Evolutionary conservation across 257 asterid species (phyloP), one percentile per base, ranked within the genome.

Genomic region (Apocynum venetum): DNA sequence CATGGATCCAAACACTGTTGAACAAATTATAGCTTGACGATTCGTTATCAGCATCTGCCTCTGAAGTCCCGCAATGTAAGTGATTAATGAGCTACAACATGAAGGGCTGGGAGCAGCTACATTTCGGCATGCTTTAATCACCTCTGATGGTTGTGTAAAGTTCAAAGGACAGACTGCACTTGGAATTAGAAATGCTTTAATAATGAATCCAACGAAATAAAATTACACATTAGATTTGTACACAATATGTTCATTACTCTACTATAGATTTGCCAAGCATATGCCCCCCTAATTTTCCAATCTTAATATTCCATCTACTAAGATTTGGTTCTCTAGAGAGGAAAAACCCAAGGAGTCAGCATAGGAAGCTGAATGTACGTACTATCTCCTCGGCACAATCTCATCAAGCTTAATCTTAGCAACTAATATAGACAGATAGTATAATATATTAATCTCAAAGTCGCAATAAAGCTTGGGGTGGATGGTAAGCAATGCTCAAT

Each of bases 11-110:
- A 93, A 89, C 79, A 82, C 71, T 48, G 91, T 86, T 47, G 99
- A 97, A 61, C 98, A 96, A 8, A 91, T 83, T 79, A 96, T 96
- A 46, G 98, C 99, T 79, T 96, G 99, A 63, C 91, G 86, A 81
- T 96, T 96, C 19, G 99, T 96, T 78, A 96, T 93, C 86, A 96
- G 76, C 97, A 96, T 95, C 84, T 95, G 97, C 87, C 80, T 89
- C 64, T 92, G 98, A 76, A 96, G 74, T 40, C 94, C 89, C 4
- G 89, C 89, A 47, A 93, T 88, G 81, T 93, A 93, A 9, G 89
- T 82, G 78, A 83, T 93, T 73, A 96, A 83, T 35, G 98, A 86
- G 84, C 92, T 89, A 79, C 99, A 96, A 81, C 99, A 96, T 72
- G 95, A 96, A 75, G 96, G 94, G 76, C 88, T 90, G 1, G 97